Evolutionary conservation across 179 eudicot genomes (phyloP), one percentile per base, ranked within the genome.

Genomic region (Actinidia arguta): DNA sequence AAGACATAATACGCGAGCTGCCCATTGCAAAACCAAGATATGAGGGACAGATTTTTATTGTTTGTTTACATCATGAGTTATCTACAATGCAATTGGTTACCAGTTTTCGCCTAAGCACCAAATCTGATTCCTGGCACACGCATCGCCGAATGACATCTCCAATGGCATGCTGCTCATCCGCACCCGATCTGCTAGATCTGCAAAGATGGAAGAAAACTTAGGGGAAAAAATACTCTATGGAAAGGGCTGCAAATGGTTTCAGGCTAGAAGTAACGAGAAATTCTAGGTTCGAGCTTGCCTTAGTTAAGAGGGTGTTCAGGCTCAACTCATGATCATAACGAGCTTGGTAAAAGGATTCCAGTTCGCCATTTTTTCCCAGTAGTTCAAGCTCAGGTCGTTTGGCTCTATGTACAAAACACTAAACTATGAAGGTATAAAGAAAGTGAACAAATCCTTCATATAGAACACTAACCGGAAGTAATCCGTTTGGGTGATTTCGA

Each of bases 51-150:
- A 25, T 58, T 64, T 64, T 27, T 8, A 64, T 27, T 52, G n/a
- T 51, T 62, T 11, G 6, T 42, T 22, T 44, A 24, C 22, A 27
- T 25, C 47, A 68, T 11, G 16, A 7, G 25, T 22, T 22, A 17
- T 14, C 27, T 44, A 58, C 14, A 24, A 81, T 14, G 39, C 27
- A 59, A 83, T 52, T 8, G 27, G 82, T 61, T 90, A 95, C 98
- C 83, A 95, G 92, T 85, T 85, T 95, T 75, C 88, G 90, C 88
- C 85, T 91, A 80, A 97, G 97, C 82, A 93, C 95, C 99, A 97
- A 91, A 82, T 97, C 97, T 75, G 91, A 82, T 82, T 91, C 94
- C 62, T 84, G 94, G 87, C 99, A 97, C 63, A 88, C 90, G 81
- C 99, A 97, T 80, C 81, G 90, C 69, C 98, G 89, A 69, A 94